Evolutionary conservation across 768 basidiomycete genomes (phyloP), one percentile per base, ranked within the genome.

Genomic region (Obba rivulosa): DNA sequence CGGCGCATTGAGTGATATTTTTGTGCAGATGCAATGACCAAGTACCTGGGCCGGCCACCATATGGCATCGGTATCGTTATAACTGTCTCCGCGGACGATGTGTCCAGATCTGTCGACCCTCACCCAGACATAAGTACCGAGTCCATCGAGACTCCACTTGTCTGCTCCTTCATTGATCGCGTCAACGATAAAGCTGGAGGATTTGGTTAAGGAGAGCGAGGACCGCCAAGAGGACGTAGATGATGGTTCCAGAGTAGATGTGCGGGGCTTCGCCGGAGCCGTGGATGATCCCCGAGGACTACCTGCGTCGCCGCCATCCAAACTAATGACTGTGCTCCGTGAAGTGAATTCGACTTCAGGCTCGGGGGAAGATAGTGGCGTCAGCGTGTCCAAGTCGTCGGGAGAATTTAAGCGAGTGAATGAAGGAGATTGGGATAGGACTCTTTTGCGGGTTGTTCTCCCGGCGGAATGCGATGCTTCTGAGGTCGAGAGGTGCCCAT

Each of bases 1-100:
- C 40, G 0, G 44, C 39, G 36, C 17, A 39, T 43, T 41, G 25
- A 55, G 49, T 35, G 23, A 41, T 9, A 42, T 57, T 40, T 25
- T 59, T 57, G 44, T 55, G 61, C 2, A 69, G 16, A 23, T 43
- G 58, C 8, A 65, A 51, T 60, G 58, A 41, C 3, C 5, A 51
- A 69, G 54, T 57, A 86, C 86, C 70, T 75, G 74, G 23, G 73
- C 83, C 18, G 86, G 86, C 86, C 86, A 88, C 86, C 86, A 88
- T 34, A 79, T 48, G 10, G 57, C 52, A 34, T 52, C 49, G 14
- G 66, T 64, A 11, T 51, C 62, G 2, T 58, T 60, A 24, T 59
- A 60, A 16, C 46, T 42, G 1, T 35, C 39, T 14, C 34, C 35
- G n/a, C 50, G 48, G 11, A 47, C 38, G 2, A 58, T 49, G 5